Percentiles rank a stretch among this genome's conserved stretches.
Evolutionary conservation across 768 basidiomycete species (phyloP).

Genomic region (Crucibulum laeve): DNA sequence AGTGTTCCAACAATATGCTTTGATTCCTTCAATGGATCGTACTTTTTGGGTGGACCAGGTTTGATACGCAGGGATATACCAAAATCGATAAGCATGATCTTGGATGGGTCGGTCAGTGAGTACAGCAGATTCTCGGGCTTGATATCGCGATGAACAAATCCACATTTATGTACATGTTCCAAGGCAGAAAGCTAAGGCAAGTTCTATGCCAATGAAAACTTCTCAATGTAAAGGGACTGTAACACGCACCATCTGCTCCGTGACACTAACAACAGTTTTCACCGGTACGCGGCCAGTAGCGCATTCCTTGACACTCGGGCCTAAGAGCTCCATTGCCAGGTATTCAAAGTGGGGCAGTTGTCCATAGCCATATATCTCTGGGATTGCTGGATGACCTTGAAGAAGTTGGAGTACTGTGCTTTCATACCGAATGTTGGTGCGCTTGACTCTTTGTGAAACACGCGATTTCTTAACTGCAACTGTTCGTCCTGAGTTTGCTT

Average conservation of each 20-base stretch:
- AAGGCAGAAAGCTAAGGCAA: conserved; percentile 32
- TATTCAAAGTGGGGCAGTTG: conserved; percentile 37
- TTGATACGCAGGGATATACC: conserved; percentile 18
- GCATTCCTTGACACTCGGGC: conserved; percentile 14
- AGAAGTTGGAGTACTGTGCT: conserved; percentile 20
- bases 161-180: too few relatives aligned
- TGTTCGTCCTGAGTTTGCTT: conserved; percentile 8
- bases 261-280: conserved; percentile 17
- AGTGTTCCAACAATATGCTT: conserved; percentile 25
- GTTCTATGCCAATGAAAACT: conserved; percentile 13
- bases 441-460: conserved; percentile 19
- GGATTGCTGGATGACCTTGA: conserved; percentile 25
- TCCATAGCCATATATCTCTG: conserved; percentile 23
- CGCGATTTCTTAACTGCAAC: conserved; percentile 5
- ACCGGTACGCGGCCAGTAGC: conserved; percentile 12
- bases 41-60: too few relatives aligned
- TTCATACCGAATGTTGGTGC: conserved; percentile 23
- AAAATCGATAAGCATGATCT: conserved; percentile 30
- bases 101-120: too few relatives aligned
- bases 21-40: too few relatives aligned
- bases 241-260: conserved; percentile 18
- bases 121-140: too few relatives aligned
- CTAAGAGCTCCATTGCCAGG: conserved; percentile 26
- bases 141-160: too few relatives aligned
- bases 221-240: conserved; percentile 2